Evolutionary conservation across 2,329 filamentous ascomycete species (phyloP).

Genomic region (Aspergillus pseudonomiae): DNA sequence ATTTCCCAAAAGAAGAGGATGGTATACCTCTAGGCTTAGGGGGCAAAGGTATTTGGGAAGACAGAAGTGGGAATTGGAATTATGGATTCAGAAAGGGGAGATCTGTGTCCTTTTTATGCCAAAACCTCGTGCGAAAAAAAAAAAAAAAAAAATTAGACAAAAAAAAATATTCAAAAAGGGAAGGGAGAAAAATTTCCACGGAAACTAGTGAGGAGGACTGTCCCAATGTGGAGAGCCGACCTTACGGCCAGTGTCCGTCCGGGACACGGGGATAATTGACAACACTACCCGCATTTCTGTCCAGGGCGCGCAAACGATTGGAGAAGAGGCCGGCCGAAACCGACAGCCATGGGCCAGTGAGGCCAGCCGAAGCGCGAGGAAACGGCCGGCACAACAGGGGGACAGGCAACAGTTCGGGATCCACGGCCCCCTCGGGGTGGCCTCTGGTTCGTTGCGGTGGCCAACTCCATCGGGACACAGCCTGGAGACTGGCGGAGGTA

Average conservation of each 20-base stretch:
- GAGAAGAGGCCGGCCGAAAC: constrained; percentile 25
- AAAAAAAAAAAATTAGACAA: not conserved
- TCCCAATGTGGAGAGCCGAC: constrained; percentile 20
- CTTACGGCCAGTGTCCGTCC: constrained; percentile 8
- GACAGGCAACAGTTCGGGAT: constrained; percentile 17
- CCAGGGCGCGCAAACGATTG: constrained; percentile 7
- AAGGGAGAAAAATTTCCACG: constrained; percentile 1
- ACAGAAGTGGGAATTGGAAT: not conserved
- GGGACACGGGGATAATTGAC: constrained; percentile 1
- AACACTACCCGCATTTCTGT: not conserved
- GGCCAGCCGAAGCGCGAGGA: constrained; percentile 13
- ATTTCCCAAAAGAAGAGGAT: not conserved
- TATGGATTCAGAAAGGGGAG: constrained; percentile 8
- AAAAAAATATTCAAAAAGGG: not conserved
- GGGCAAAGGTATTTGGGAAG: not conserved
- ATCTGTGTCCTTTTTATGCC: constrained; percentile 11
- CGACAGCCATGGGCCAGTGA: constrained; percentile 18
- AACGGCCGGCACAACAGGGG: constrained; percentile 8
- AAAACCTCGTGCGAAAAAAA: not conserved
- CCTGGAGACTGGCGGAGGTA: constrained; percentile 5
- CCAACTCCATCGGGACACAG: constrained; percentile 8
- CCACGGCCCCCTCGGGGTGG: constrained; percentile 15
- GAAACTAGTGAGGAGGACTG: constrained; percentile 9
- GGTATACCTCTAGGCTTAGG: constrained; percentile 3
- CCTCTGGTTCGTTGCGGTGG: constrained; percentile 16